Evolutionary conservation across 441 rosid species (phyloP).

Genomic region (Syzygium malaccense): DNA sequence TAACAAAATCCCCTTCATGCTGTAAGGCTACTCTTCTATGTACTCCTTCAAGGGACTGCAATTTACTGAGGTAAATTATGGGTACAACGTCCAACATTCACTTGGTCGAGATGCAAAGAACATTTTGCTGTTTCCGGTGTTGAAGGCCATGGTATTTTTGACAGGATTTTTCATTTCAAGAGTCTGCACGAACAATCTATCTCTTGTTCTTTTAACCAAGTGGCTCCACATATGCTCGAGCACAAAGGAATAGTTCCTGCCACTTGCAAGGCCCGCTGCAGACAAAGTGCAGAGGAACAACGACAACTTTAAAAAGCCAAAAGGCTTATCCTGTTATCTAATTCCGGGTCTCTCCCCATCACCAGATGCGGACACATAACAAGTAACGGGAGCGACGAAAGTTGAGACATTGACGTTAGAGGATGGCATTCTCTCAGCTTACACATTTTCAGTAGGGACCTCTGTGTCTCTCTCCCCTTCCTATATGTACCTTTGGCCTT

Average conservation of each 20-base stretch:
- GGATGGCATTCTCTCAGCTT: not conserved
- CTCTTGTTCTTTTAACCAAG: not conserved
- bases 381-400: not conserved
- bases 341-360: not conserved
- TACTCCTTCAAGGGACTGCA: not conserved
- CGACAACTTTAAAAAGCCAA: not conserved
- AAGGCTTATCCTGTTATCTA: not conserved
- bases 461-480: not conserved
- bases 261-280: not conserved
- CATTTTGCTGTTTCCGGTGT: not conserved
- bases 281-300: not conserved
- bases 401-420: not conserved
- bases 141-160: not conserved
- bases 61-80: not conserved
- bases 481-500: not conserved
- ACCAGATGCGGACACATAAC: not conserved
- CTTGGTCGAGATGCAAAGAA: not conserved
- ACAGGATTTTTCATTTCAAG: not conserved
- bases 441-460: not conserved
- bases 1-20: not conserved
- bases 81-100: not conserved
- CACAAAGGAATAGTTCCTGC: not conserved
- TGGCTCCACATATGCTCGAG: not conserved
- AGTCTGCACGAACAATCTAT: not conserved
- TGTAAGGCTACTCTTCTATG: not conserved